These are phyloP conservation scores for Phaffia australis DNA, from an alignment of 768 basidiomycete species.

Conservation along the genomic window DNA sequence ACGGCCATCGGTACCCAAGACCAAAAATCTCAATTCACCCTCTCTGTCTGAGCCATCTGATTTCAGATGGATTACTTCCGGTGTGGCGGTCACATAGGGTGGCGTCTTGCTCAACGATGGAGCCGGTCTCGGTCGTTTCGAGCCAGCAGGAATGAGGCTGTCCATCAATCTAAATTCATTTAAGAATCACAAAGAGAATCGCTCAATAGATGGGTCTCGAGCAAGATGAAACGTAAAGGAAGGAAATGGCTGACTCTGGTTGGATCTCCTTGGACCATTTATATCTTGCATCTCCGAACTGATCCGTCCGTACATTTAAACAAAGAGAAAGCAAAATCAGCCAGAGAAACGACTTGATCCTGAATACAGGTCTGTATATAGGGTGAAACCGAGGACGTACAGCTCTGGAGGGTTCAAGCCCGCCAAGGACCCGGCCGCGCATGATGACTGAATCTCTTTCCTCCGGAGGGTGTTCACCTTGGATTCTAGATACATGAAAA, in stretches of 20 bases:
- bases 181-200: slow-evolving; percentile 1
- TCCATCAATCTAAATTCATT: slow-evolving; percentile 45
- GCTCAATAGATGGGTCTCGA: neutral
- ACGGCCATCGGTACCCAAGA: slow-evolving; percentile 72
- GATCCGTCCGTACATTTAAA: neutral
- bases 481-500: slow-evolving; percentile 40
- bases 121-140: slow-evolving; percentile 53
- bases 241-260: slow-evolving; percentile 42
- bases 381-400: slow-evolving; percentile 3
- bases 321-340: neutral
- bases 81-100: slow-evolving; percentile 79
- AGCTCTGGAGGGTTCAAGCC: slow-evolving; percentile 57
- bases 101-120: slow-evolving; percentile 67
- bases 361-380: neutral
- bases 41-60: slow-evolving; percentile 39
- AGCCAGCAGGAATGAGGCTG: slow-evolving; percentile 48
- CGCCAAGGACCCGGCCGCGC: slow-evolving; percentile 72
- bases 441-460: slow-evolving; percentile 64
- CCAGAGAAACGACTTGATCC: slow-evolving; percentile 44
- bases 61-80: slow-evolving; percentile 68
- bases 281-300: slow-evolving; percentile 77
- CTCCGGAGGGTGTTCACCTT: slow-evolving; percentile 66
- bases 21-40: slow-evolving; percentile 55
- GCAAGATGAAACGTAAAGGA: too few species aligned
- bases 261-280: slow-evolving; percentile 41